A percentile compares a stretch with the other conserved stretches of the same genome.
These are phyloP conservation scores for Pluteus cervinus DNA, from an alignment of 768 basidiomycete genomes.

Conservation along the genomic window DNA sequence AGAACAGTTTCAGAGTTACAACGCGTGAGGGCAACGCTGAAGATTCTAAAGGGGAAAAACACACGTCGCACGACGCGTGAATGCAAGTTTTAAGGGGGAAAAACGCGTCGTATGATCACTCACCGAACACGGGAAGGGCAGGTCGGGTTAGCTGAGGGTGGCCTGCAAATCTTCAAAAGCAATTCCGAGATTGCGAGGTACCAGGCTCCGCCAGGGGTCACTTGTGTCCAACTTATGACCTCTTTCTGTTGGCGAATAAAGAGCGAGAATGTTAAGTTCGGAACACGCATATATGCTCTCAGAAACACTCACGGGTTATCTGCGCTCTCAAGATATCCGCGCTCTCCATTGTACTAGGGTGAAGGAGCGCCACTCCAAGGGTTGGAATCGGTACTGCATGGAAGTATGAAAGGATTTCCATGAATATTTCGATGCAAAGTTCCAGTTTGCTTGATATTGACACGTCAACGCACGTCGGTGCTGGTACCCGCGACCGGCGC, in stretches of 20 bases:
- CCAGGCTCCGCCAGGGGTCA: too few species aligned
- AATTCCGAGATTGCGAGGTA: too few species aligned
- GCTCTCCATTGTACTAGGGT: constrained; percentile 16
- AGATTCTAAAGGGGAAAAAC: constrained; percentile 15
- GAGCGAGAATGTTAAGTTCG: too few species aligned
- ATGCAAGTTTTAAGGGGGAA: too few species aligned
- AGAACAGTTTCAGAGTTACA: constrained; percentile 17
- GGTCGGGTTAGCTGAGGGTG: too few species aligned
- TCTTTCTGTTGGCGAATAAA: too few species aligned
- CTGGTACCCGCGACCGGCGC: too few species aligned
- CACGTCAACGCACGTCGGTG: too few species aligned
- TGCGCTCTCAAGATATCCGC: constrained; percentile 20
- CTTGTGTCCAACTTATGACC: too few species aligned
- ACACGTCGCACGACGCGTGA: neutral
- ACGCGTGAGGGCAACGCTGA: constrained; percentile 22
- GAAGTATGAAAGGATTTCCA: constrained; percentile 25
- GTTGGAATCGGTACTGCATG: constrained; percentile 15
- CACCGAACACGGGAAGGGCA: too few species aligned
- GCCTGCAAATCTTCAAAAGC: too few species aligned
- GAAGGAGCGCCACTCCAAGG: constrained; percentile 10
- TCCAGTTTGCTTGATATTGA: constrained; percentile 8
- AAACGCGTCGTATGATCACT: too few species aligned
- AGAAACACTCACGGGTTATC: neutral
- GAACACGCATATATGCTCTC: constrained; percentile 17
- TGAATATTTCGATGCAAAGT: constrained; percentile 22